Evolutionary conservation across 208 protist genomes (phyloP).

Genomic region (Crithidia thermophila): DNA sequence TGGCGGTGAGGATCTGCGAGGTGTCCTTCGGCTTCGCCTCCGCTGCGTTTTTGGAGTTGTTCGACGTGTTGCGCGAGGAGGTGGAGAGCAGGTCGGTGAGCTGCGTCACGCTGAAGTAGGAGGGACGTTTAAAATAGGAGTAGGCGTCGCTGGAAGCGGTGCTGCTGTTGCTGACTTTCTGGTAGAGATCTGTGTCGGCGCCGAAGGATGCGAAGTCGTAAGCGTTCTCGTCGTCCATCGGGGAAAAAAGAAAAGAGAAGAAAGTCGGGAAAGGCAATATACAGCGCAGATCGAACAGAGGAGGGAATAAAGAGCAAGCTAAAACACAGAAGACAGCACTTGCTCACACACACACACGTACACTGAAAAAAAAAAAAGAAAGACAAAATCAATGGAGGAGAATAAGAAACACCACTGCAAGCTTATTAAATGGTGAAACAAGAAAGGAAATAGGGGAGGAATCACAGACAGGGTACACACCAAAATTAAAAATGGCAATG

Average conservation of each 20-base stretch:
- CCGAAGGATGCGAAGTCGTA: slow-evolving; percentile 9
- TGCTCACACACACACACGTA: slow-evolving; percentile 10
- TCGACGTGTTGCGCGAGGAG: not conserved
- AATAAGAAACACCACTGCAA: no score
- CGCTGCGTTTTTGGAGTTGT: not conserved
- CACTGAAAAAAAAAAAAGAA: slow-evolving; percentile 22
- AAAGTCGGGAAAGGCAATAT: not conserved
- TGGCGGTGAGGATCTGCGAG: not conserved
- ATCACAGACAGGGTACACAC: no score
- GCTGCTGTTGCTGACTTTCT: not conserved
- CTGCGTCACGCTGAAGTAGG: slow-evolving; percentile 12
- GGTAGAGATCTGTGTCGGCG: not conserved
- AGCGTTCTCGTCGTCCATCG: slow-evolving; percentile 2
- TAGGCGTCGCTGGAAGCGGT: slow-evolving; percentile 14
- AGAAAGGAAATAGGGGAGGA: slow-evolving; percentile 1
- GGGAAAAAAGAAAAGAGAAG: slow-evolving; percentile 14
- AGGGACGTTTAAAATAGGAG: slow-evolving; percentile 2
- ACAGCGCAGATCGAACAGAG: not conserved
- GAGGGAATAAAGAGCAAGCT: not conserved
- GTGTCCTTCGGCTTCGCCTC: not conserved
- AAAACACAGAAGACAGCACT: not conserved
- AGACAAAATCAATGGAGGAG: not conserved
- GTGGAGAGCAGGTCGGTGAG: slow-evolving; percentile 5
- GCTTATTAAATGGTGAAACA: slow-evolving; percentile 1
- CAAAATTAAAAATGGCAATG: no score